Percentiles rank a stretch among this genome's conserved stretches.
These are phyloP conservation scores for Orobanche coerulescens DNA, from an alignment of 257 asterid species.

Conservation along the genomic window DNA sequence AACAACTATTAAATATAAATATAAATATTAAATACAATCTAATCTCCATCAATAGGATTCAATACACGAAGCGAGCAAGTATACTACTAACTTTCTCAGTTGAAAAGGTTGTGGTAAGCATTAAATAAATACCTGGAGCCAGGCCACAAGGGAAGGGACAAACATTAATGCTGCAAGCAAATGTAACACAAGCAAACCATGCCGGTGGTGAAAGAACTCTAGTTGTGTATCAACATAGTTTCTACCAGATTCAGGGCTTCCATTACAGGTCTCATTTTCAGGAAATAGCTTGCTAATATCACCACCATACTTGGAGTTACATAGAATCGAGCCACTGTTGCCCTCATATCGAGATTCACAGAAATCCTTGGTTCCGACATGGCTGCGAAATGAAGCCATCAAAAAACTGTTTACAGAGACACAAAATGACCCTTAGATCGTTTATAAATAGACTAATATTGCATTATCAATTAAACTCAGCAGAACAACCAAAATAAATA, in stretches of 20 bases:
- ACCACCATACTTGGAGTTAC: conserved; percentile 32
- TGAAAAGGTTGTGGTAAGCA: neutral
- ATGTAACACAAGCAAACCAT: conserved; percentile 77
- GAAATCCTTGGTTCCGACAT: conserved; percentile 46
- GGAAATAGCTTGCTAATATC: conserved; percentile 32
- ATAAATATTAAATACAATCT: no score
- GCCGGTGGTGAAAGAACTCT: conserved; percentile 85
- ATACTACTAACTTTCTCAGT: neutral
- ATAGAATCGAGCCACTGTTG: conserved; percentile 24
- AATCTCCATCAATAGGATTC: no score
- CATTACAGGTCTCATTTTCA: conserved; percentile 30
- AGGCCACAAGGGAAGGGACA: conserved; percentile 77
- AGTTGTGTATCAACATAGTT: conserved; percentile 69
- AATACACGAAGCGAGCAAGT: neutral
- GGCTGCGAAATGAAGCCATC: conserved; percentile 85
- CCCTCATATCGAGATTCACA: conserved; percentile 34
- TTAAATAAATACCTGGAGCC: conserved; percentile 71
- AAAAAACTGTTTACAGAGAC: conserved; percentile 58
- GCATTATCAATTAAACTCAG: neutral
- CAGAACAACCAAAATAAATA: neutral
- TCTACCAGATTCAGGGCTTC: conserved; percentile 53
- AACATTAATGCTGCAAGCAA: conserved; percentile 72
- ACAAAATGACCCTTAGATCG: conserved; percentile 31
- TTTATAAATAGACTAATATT: conserved; percentile 9
- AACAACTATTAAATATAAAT: neutral